A percentile compares a stretch with the other conserved stretches of the same genome.
Evolutionary conservation across 257 asterid genomes (phyloP).

Genomic region (Solanum pinnatisectum): DNA sequence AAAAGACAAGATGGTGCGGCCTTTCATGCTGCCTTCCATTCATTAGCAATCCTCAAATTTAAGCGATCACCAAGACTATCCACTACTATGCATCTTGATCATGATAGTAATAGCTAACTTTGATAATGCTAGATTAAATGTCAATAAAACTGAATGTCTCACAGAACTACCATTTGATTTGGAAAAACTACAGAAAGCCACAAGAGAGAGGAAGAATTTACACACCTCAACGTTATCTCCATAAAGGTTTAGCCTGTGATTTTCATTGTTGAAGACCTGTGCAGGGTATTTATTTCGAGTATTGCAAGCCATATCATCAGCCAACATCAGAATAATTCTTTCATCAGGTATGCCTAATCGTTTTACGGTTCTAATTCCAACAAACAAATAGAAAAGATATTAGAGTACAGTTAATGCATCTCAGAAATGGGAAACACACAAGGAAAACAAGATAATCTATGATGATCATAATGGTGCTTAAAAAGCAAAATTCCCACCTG

Average conservation of each 20-base stretch:
- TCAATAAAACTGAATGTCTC: background rate
- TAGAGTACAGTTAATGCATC: background rate
- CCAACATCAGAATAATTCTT: slow-evolving; percentile 94
- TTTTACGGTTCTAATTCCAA: slow-evolving; percentile 74
- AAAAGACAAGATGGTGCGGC: background rate
- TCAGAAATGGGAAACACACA: background rate
- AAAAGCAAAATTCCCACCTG: slow-evolving; percentile 38
- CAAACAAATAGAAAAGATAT: background rate
- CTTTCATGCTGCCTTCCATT: background rate
- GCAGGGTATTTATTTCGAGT: slow-evolving; percentile 96
- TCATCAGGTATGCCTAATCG: slow-evolving; percentile 97
- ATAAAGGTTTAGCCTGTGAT: slow-evolving; percentile 82
- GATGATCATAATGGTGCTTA: background rate
- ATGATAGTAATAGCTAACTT: background rate
- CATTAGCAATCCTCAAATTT: background rate
- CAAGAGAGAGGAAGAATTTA: background rate
- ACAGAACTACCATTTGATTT: background rate
- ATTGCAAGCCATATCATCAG: slow-evolving; percentile 99
- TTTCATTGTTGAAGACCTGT: slow-evolving; percentile 94
- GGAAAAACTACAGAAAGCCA: background rate
- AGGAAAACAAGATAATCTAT: background rate
- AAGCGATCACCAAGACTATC: background rate
- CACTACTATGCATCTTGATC: background rate
- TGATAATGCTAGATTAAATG: background rate
- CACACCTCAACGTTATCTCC: slow-evolving; percentile 97